Base-by-base conservation (phyloP, 2,329 filamentous ascomycete genomes). In the Alternaria gaisen region DNA sequence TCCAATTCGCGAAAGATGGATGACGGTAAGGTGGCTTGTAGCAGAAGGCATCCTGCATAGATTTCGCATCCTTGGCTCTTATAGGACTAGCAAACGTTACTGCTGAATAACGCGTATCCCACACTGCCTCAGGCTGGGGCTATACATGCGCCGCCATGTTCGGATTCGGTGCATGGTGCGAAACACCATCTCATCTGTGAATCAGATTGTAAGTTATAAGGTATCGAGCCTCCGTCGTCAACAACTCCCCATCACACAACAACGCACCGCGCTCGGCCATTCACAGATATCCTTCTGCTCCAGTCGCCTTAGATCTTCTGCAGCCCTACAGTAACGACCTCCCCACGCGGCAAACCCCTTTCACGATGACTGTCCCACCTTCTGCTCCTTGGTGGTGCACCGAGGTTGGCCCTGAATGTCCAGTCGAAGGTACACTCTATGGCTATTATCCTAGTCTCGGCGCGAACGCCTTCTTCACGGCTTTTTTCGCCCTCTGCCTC, bases 371-470 rank as follows among this genome's bases (percentile, higher is more conserved):
- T 7, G 50, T 70, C 26, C 64, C 68, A 44, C 70, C 69, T 16
- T 42, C 69, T n/a, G 65, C 65, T 38, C 69, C 69, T 5, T 38
- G 55, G 1, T 47, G 14, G 14, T 75, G 72, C 56, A 60, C 53
- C 8, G 26, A 66, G 6, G 61, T 73, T 18, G 58, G 61, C 16
- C 66, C 66, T 11, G 56, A 60, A 11, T 86, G 84, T 60, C 78
- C 82, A 0, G 78, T 86, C 18, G 72, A 81, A 54, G 78, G 76
- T 1, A 84, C 83, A 2, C 80, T 82, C 16, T 85, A 87, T 65
- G 81, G 83, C 26, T 88, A 88, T 72, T 79, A 83, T 34, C 86
- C 86, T 0, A 81, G 75, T 38, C 73, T 86, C 1, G 79, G 77
- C 5, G 84, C 81, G 16, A 87, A 87, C 67, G 76, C 81, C 47